Evolutionary conservation across 208 protist genomes (phyloP), one percentile per base, ranked within the genome.

Genomic region (Leishmania martiniquensis): DNA sequence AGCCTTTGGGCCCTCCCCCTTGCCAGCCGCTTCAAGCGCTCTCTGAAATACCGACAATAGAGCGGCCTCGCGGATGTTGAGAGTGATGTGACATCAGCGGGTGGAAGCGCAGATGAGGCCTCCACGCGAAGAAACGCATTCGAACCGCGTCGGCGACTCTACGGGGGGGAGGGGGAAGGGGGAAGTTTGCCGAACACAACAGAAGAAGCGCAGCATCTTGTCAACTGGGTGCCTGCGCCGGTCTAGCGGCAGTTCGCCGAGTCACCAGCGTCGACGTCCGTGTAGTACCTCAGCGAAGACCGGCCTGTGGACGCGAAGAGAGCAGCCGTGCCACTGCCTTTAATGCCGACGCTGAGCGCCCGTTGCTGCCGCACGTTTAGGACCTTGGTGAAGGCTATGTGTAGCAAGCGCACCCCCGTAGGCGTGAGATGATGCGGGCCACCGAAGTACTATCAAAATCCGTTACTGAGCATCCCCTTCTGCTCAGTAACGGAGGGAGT

Each of bases 1-100:
- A 63, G 29, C 29, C 13, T 37, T 59, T 42, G 34, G n/a, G 34
- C n/a, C 59, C 15, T 6, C 25, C 25, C 49, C 29, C n/a, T 4
- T 6, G 10, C 55, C 7, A 37, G 57, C 37, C 57, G 57, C 57
- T 32, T 3, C 12, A 39, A 20, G 29, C 32, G 12, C 29, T 66
- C 49, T 89, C 4, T 90, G 32, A 62, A 90, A 91, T 1, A 81
- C 83, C 5, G 80, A 81, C 78, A 91, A 91, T 83, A 90, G 91
- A 22, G 90, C 85, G 7, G 81, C 79, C 75, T 91, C 79, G 20
- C 82, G 83, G 12, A 91, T 80, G 77, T 91, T 91, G 29, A 93
- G 78, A 15, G 87, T 91, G n/a, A 80, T 72, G 75, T 91, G 85
- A 63, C 83, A 80, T 87, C 89, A 91, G 42, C 80, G 47, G 20